These are phyloP conservation scores for Lodderomyces pseudojiufengensis DNA, from an alignment of 1,139 yeast genomes.

Conservation along the genomic window DNA sequence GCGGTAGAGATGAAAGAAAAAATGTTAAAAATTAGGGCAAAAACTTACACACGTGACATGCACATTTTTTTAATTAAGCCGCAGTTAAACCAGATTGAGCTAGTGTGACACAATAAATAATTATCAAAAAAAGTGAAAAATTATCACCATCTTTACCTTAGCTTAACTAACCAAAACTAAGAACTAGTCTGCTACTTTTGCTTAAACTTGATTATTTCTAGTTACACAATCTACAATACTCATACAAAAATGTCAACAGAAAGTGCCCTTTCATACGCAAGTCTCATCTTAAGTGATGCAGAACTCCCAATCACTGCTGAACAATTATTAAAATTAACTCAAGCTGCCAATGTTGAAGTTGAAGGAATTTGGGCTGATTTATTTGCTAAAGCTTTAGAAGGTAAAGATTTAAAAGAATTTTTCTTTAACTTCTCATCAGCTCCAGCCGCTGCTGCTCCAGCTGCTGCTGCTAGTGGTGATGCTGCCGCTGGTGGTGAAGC, in stretches of 20 bases:
- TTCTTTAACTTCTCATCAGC: conserved; percentile 76
- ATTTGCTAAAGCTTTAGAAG: conserved; percentile 76
- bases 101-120: background rate
- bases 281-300: conserved; percentile 82
- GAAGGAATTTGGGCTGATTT: conserved; percentile 75
- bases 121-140: background rate
- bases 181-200: conserved; percentile 66
- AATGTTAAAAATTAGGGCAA: too few relatives aligned
- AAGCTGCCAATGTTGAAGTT: conserved; percentile 46
- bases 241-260: conserved; percentile 62
- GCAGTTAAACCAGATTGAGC: too few relatives aligned
- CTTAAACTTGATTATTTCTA: conserved; percentile 46
- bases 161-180: conserved; percentile 24
- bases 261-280: conserved; percentile 84
- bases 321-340: conserved; percentile 65
- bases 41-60: conserved; percentile 1
- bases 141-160: background rate
- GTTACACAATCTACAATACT: conserved; percentile 18
- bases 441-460: conserved; percentile 60
- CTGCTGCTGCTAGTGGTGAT: conserved; percentile 55
- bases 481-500: conserved; percentile 55
- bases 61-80: background rate
- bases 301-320: conserved; percentile 70
- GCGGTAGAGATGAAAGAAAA: conserved; percentile 1
- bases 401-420: conserved; percentile 71